These are phyloP conservation scores for Chimonanthus praecox DNA, from an alignment of 164 flowering plant species.

Conservation along the genomic window DNA sequence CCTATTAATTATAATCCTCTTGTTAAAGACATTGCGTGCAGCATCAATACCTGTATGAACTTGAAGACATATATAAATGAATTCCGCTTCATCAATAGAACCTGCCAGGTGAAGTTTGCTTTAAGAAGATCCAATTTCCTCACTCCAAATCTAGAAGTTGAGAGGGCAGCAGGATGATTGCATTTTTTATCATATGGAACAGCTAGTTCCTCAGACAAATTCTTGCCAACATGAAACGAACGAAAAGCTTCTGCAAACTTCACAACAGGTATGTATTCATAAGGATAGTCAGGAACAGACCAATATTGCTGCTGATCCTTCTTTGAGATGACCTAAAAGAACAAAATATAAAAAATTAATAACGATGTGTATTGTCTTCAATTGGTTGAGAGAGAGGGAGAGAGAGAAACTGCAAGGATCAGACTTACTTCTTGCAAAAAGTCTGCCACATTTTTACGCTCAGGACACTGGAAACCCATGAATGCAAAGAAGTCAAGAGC, in stretches of 20 bases:
- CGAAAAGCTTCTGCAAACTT: conserved; percentile 87
- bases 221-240: conserved; percentile 53
- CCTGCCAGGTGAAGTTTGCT: conserved; percentile 72
- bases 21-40: neutral
- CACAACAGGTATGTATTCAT: conserved; percentile 58
- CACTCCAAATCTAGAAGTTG: conserved; percentile 68
- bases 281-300: conserved; percentile 58
- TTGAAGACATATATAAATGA: conserved; percentile 87
- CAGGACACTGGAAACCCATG: conserved; percentile 91
- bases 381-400: too few species aligned
- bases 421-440: conserved; percentile 93
- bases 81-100: conserved; percentile 87
- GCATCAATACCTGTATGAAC: conserved; percentile 68
- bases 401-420: neutral
- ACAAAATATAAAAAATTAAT: neutral
- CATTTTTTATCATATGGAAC: conserved; percentile 68
- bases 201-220: conserved; percentile 49
- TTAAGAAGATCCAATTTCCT: conserved; percentile 67
- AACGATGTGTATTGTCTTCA: neutral
- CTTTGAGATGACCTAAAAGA: conserved; percentile 68
- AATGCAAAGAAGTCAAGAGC: conserved; percentile 67
- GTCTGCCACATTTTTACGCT: conserved; percentile 90
- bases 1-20: too few species aligned
- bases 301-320: conserved; percentile 99
- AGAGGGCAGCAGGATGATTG: conserved; percentile 89